A percentile compares a stretch with the other conserved stretches of the same genome.
phyloP scores from a whole-genome alignment of 768 basidiomycete genomes.

The Macrocybe gigantea region DNA sequence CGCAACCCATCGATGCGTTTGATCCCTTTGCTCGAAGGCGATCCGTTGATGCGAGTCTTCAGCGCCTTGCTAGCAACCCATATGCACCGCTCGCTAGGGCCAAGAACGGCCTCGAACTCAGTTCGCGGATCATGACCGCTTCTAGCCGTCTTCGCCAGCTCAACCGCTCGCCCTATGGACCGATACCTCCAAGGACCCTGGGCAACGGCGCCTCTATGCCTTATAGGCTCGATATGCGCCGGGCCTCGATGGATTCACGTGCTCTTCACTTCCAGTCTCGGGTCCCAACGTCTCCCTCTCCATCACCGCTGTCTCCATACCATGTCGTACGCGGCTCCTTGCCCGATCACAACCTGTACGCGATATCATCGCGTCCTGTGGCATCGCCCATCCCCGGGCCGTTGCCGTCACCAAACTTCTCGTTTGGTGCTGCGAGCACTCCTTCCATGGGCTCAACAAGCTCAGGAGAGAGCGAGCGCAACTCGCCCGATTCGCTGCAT shows the following conservation, averaged over 20 bases:
- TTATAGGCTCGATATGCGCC: constrained; percentile 31
- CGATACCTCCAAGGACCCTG: constrained; percentile 16
- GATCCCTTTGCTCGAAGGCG: constrained; percentile 38
- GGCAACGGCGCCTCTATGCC: constrained; percentile 23
- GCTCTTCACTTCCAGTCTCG: constrained; percentile 20
- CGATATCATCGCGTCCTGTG: constrained; percentile 40
- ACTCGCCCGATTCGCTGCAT: constrained; percentile 46
- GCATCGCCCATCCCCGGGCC: constrained; percentile 47
- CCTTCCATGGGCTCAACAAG: constrained; percentile 44
- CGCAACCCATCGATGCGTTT: constrained; percentile 32
- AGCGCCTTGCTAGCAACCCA: constrained; percentile 44
- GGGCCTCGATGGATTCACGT: constrained; percentile 31
- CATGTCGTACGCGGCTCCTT: constrained; percentile 38
- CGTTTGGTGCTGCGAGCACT: constrained; percentile 55
- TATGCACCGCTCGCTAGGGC: constrained; percentile 46
- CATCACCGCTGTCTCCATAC: constrained; percentile 37
- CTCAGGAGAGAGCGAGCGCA: constrained; percentile 45
- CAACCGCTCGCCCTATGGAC: constrained; percentile 23
- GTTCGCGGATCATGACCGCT: constrained; percentile 28
- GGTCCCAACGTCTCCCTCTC: constrained; percentile 31
- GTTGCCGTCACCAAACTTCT: constrained; percentile 55
- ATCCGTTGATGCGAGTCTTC: constrained; percentile 42
- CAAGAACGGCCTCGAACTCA: constrained; percentile 42
- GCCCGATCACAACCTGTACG: constrained; percentile 45
- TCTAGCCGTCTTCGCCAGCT: constrained; percentile 22